Conservation (phyloP, 495 filamentous ascomycete genomes). For the Ascobolus immersus region DNA sequence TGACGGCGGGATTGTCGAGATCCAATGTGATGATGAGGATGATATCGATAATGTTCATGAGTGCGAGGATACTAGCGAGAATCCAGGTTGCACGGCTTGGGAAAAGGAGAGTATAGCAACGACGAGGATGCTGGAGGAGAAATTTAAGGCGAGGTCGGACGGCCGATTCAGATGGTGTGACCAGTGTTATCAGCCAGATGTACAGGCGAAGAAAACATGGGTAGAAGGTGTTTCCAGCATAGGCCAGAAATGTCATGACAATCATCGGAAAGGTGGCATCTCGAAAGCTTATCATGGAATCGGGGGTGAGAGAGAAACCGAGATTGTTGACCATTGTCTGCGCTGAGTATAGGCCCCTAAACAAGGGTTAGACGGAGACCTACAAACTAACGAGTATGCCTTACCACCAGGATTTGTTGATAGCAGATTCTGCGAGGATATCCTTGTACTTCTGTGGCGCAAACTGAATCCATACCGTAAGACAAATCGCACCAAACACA, state of each 20-base stretch:
- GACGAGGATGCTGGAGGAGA: slow-evolving; percentile 73
- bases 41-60: slow-evolving; percentile 58
- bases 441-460: slow-evolving; percentile 27
- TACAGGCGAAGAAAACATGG: slow-evolving; percentile 75
- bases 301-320: slow-evolving; percentile 63
- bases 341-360: slow-evolving; percentile 60
- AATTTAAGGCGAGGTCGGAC: too few relatives aligned
- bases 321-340: slow-evolving; percentile 71
- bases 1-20: slow-evolving; percentile 39
- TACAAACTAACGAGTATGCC: too few relatives aligned
- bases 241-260: slow-evolving; percentile 52
- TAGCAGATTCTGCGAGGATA: slow-evolving; percentile 31
- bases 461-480: slow-evolving; percentile 65
- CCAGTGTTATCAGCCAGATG: slow-evolving; percentile 75
- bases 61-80: slow-evolving; percentile 65
- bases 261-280: slow-evolving; percentile 47
- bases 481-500: slow-evolving; percentile 39
- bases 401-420: slow-evolving; percentile 65
- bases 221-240: slow-evolving; percentile 85
- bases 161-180: too few relatives aligned
- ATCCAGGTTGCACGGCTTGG: slow-evolving; percentile 82
- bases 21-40: slow-evolving; percentile 80
- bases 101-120: slow-evolving; percentile 85
- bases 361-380: too few relatives aligned
- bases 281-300: slow-evolving; percentile 77